Evolutionary conservation across 225 moss, liverwort and hornwort species (phyloP).

Genomic region (Takakia lepidozioides): DNA sequence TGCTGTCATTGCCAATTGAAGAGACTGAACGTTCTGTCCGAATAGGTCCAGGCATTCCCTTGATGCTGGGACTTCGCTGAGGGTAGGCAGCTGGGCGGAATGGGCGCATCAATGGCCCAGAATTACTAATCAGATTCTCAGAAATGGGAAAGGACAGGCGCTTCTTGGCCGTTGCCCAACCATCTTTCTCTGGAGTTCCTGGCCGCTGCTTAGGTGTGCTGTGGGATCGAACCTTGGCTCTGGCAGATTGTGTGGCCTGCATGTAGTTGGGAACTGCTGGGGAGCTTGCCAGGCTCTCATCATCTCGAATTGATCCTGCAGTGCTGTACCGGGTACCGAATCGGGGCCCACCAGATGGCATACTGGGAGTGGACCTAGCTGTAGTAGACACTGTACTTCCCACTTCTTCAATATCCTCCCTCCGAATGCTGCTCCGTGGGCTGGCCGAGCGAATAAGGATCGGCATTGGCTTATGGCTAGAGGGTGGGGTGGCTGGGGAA

Average conservation of each 20-base stretch:
- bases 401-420: conserved; percentile 75
- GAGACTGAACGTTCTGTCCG: conserved; percentile 41
- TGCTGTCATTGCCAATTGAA: conserved; percentile 35
- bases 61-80: conserved; percentile 47
- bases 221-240: conserved; percentile 88
- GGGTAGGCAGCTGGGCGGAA: conserved; percentile 40
- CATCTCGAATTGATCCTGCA: conserved; percentile 69
- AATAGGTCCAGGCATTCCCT: no score
- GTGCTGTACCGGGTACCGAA: conserved; percentile 74
- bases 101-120: conserved; percentile 32
- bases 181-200: conserved; percentile 80
- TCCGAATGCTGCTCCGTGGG: conserved; percentile 51
- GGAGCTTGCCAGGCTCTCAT: conserved; percentile 87
- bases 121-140: conserved; percentile 36
- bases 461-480: conserved; percentile 34
- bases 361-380: conserved; percentile 58
- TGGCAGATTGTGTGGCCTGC: conserved; percentile 93
- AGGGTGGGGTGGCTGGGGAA: conserved; percentile 47
- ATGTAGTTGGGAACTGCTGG: conserved; percentile 94
- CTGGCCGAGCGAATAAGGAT: conserved; percentile 64
- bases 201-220: conserved; percentile 94
- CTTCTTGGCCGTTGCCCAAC: conserved; percentile 63
- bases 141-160: conserved; percentile 64
- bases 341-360: no score
- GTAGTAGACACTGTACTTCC: conserved; percentile 68